Evolutionary conservation across 805 yeast genomes (phyloP), one percentile per base, ranked within the genome.

Genomic region (Spencermartinsiella europaea): DNA sequence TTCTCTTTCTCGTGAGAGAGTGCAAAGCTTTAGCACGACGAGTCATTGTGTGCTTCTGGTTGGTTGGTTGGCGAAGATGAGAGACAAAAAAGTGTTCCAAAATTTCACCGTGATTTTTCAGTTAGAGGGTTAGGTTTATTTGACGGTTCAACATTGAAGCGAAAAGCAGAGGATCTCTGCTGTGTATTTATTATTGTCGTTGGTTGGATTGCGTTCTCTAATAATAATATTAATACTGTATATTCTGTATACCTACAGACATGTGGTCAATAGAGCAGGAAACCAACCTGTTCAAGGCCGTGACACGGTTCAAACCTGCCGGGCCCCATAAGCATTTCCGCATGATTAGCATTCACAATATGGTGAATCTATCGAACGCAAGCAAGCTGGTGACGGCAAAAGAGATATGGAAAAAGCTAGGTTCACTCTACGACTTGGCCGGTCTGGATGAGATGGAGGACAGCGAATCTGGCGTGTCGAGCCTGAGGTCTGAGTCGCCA

Each of bases 221-320:
- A 15, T 10, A 25, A 38, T 19, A 40, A 40, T 15, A 40, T 22
- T 25, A 27, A 14, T 4, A 22, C 17, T 15, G 44, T 38, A 42
- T 25, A 25, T 12, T 25, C 31, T 25, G 31, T 12, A 25, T 12
- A 25, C n/a, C n/a, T n/a, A n/a, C n/a, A n/a, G n/a, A n/a, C n/a
- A 38, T 37, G 10, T 85, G 93, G 91, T 66, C 71, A 14, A 58
- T 72, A 2, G 80, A 76, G 38, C 83, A 81, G 48, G 90, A 85
- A 57, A 76, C 79, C 28, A 70, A 72, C 50, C 70, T 85, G 21
- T 75, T 83, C 54, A 68, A 76, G 45, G 76, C 85, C 42, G 70
- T 82, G 1, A 78, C 87, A 53, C 80, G 76, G 55, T 73, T 70
- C 65, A 81, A 80, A 60, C 93, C 93, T 0, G 81, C 80, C 0